These are phyloP conservation scores for Aspergillus transmontanensis DNA, from an alignment of 2,329 filamentous ascomycete species.

Conservation along the genomic window DNA sequence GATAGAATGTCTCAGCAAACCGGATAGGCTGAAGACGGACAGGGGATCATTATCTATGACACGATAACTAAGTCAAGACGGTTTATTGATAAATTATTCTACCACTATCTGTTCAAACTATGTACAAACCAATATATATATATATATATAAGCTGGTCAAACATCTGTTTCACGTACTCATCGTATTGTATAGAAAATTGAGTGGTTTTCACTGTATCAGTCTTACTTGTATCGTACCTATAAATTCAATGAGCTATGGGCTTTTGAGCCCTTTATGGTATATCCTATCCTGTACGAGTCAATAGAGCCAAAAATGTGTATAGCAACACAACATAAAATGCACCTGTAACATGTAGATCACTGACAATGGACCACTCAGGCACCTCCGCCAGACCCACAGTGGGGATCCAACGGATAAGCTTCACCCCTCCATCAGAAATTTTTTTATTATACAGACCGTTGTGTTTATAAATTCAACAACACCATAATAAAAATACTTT, in stretches of 20 bases:
- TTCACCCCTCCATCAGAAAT: background rate
- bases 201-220: too few species aligned
- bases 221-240: too few species aligned
- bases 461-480: background rate
- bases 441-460: background rate
- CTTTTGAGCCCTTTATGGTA: background rate
- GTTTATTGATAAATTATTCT: too few species aligned
- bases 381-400: background rate
- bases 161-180: background rate
- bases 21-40: too few species aligned
- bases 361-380: background rate
- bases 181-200: background rate
- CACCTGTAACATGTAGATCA: background rate
- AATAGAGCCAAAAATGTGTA: background rate
- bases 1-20: too few species aligned
- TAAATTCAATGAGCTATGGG: too few species aligned
- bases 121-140: too few species aligned
- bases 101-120: rapidly evolving
- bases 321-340: background rate
- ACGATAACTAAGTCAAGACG: too few species aligned
- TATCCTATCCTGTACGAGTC: background rate
- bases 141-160: background rate
- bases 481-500: background rate
- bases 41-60: rapidly evolving
- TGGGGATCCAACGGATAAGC: background rate